These are phyloP conservation scores for Hygrophorus pudorinus DNA, from an alignment of 768 basidiomycete genomes.

Conservation along the genomic window DNA sequence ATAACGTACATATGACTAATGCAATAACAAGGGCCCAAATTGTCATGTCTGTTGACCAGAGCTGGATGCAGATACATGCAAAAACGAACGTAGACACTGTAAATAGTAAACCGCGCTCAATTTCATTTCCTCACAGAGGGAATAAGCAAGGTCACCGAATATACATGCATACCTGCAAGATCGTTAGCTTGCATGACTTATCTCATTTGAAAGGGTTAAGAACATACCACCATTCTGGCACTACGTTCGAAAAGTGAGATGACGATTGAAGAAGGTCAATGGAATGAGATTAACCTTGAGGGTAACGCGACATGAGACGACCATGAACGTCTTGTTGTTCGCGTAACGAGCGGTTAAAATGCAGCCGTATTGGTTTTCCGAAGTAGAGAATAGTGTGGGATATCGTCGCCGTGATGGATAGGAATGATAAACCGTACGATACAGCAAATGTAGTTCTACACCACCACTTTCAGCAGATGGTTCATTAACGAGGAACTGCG, in stretches of 20 bases:
- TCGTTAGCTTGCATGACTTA: too few relatives aligned
- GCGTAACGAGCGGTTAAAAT: slow-evolving; percentile 56
- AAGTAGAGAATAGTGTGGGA: slow-evolving; percentile 65
- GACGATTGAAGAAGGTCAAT: too few relatives aligned
- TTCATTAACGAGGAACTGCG: slow-evolving; percentile 3
- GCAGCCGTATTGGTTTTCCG: slow-evolving; percentile 70
- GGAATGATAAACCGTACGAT: slow-evolving; percentile 68
- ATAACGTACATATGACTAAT: slow-evolving; percentile 41
- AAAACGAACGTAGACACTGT: slow-evolving; percentile 53
- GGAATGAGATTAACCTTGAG: slow-evolving; percentile 21
- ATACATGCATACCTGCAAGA: too few relatives aligned
- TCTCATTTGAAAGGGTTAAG: slow-evolving; percentile 42
- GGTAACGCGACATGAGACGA: slow-evolving; percentile 68
- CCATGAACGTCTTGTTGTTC: slow-evolving; percentile 85
- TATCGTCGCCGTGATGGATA: slow-evolving; percentile 66
- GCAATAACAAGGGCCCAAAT: slow-evolving; percentile 48
- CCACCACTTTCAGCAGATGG: too few relatives aligned
- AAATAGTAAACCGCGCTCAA: background rate
- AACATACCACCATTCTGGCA: slow-evolving; percentile 83
- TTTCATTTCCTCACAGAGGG: slow-evolving; percentile 1
- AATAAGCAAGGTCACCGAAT: slow-evolving; percentile 12
- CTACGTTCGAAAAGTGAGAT: slow-evolving; percentile 11
- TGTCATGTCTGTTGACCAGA: slow-evolving; percentile 48
- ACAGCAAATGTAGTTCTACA: too few relatives aligned
- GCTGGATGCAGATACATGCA: slow-evolving; percentile 56